Base-by-base conservation (phyloP, 345 rosid species). In the Odontarrhena argentea region DNA sequence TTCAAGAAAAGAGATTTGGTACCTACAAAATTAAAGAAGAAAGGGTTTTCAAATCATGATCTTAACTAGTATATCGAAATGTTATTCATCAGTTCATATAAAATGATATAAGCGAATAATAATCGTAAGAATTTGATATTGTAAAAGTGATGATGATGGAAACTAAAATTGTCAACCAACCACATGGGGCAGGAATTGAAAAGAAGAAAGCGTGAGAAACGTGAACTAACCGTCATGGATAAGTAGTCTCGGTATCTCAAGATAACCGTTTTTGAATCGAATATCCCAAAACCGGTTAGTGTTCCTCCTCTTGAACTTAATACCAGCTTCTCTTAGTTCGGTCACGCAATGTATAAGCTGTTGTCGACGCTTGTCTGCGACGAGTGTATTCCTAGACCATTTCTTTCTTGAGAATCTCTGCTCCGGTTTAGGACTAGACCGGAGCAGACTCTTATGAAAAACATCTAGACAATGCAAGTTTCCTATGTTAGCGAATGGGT, bases 221-320 rank as follows among this genome's bases (percentile, higher is more conserved):
- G 15, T 50, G 60, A 44, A 69, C 60, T 25, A 55, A 72, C 98
- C 97, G 24, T 93, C 97, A 53, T 87, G 98, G 65, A 89, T 82
- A 57, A 89, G 79, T 43, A 93, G 83, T 26, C 98, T 77, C 3
- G 96, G 97, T 45, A 93, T 82, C 35, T 65, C 51, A 8, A 93
- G 83, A 32, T 80, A 77, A 26, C 98, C 98, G 47, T 85, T 79
- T 68, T 84, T 71, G 81, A 93, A 89, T 68, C 76, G 78, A 6
- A 93, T 77, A 76, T 87, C 92, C 98, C 97, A 93, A 75, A 93
- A 93, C 44, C 96, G 80, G 68, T 85, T 89, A 0, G 97, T 90
- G 78, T 79, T 87, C 60, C 87, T 74, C 63, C 76, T 85, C 81
- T 71, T 76, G 82, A 87, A 85, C 69, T 87, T 87, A 46, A 89